Conservation (phyloP, 108 stramenopile species). For the Cyclotella cryptica region DNA sequence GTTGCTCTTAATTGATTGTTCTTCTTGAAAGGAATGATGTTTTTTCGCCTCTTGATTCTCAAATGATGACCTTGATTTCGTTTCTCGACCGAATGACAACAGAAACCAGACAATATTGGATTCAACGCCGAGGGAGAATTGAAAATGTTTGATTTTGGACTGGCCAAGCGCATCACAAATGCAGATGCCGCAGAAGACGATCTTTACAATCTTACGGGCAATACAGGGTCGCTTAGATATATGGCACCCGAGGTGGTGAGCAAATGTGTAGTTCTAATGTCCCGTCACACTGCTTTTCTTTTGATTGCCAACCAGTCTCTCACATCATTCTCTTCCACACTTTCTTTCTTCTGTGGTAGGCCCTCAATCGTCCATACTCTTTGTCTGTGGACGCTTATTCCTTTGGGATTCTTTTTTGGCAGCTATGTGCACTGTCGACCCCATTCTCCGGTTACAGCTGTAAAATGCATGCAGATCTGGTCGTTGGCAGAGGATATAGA, state of each 20-base stretch:
- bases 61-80: neutral
- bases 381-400: constrained; percentile 81
- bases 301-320: too few species aligned
- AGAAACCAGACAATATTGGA: constrained; percentile 74
- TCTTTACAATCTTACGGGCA: constrained; percentile 77
- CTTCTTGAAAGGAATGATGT: neutral
- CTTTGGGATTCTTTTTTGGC: constrained; percentile 90
- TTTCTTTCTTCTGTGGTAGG: constrained; percentile 33
- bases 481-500: constrained; percentile 73
- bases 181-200: constrained; percentile 56
- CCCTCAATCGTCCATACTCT: constrained; percentile 71
- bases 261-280: neutral
- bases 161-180: constrained; percentile 75
- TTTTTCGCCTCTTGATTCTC: too few species aligned
- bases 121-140: constrained; percentile 67
- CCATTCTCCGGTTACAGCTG: constrained; percentile 78
- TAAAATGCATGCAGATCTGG: constrained; percentile 78
- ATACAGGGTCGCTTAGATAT: constrained; percentile 82
- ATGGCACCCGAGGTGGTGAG: constrained; percentile 49
- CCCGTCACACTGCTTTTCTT: too few species aligned
- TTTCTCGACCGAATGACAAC: neutral
- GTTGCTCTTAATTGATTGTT: neutral
- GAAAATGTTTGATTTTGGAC: constrained; percentile 88
- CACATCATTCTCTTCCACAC: too few species aligned
- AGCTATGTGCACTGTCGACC: constrained; percentile 82